A percentile compares a stretch with the other conserved stretches of the same genome.
phyloP scores from a whole-genome alignment of 2,329 filamentous ascomycete genomes.

The Hypoxylon sp. region DNA sequence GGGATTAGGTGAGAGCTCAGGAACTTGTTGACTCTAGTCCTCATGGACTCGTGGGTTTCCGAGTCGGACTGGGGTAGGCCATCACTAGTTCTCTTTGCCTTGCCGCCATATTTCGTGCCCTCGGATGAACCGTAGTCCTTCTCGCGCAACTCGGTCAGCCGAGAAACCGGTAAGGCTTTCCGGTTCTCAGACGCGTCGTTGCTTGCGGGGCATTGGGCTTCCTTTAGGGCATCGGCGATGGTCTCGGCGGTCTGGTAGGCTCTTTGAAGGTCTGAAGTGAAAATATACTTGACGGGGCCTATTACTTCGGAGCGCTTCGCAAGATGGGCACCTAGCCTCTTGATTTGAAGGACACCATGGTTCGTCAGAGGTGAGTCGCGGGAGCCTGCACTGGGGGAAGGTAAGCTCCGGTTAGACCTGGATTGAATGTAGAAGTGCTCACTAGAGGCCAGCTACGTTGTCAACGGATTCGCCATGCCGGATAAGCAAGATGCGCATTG shows the following conservation, averaged over 20 bases:
- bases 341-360: conserved; percentile 86
- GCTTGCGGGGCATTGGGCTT: conserved; percentile 63
- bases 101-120: conserved; percentile 69
- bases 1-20: conserved; percentile 75
- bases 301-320: conserved; percentile 51
- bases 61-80: conserved; percentile 54
- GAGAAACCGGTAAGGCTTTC: conserved; percentile 55
- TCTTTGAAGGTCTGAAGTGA: conserved; percentile 83
- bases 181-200: conserved; percentile 2
- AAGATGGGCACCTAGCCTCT: conserved; percentile 77
- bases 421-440: conserved; percentile 52
- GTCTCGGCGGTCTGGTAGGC: conserved; percentile 80
- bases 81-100: conserved; percentile 59
- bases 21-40: conserved; percentile 74
- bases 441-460: conserved; percentile 86
- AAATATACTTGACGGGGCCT: conserved; percentile 72
- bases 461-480: conserved; percentile 93
- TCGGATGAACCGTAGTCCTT: conserved; percentile 82
- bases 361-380: conserved; percentile 86
- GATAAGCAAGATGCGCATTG: conserved; percentile 77
- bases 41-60: conserved; percentile 80
- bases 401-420: conserved; percentile 48
- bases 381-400: conserved; percentile 75
- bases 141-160: conserved; percentile 72
- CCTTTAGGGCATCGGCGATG: conserved; percentile 73